Evolutionary conservation across 148 eudicot genomes (phyloP).

Genomic region (Heliamphora exappendiculata): DNA sequence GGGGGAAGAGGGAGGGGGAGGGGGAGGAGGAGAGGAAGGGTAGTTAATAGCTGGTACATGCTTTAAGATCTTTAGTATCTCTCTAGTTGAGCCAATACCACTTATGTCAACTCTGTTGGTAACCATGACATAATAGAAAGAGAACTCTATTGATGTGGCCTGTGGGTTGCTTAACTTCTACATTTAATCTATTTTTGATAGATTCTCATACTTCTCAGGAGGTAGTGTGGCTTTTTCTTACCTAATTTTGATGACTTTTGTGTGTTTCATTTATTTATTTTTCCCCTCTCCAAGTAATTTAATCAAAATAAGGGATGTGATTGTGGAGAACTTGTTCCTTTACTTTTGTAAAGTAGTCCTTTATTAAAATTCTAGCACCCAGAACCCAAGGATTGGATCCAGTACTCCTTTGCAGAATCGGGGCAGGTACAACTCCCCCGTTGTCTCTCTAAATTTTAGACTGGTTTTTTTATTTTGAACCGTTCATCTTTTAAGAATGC

Average conservation of each 20-base stretch:
- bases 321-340: not conserved
- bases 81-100: not conserved
- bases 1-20: too few species aligned
- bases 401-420: not conserved
- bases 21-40: not conserved
- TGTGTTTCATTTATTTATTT: not conserved
- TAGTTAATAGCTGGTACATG: conserved; percentile 1
- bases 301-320: not conserved
- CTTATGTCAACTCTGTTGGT: conserved; percentile 18
- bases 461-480: too few species aligned
- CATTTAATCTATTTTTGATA: not conserved
- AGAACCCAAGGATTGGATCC: conserved; percentile 1
- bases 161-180: conserved; percentile 11
- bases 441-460: too few species aligned
- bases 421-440: not conserved
- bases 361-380: not conserved
- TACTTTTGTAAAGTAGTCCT: not conserved
- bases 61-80: not conserved
- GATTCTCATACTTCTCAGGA: not conserved
- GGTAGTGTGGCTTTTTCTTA: conserved; percentile 6
- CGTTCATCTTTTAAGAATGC: too few species aligned
- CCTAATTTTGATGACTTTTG: conserved; percentile 16
- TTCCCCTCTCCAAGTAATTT: not conserved
- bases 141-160: not conserved
- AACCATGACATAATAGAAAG: not conserved